Conservation (phyloP, 345 rosid genomes). For the Eucalyptus rudis region DNA sequence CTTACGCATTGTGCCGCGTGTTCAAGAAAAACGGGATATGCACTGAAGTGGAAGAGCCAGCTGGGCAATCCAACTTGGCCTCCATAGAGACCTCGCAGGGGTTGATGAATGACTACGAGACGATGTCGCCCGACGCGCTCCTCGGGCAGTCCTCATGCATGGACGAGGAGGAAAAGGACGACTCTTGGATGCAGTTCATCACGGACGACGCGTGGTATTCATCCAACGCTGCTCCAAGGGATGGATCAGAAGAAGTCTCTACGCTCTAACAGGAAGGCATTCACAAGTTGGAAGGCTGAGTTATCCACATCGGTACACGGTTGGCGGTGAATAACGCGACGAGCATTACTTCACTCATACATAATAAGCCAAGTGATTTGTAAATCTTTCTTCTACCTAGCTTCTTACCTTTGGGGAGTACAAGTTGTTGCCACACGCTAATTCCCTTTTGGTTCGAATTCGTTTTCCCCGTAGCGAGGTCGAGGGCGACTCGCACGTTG, state of each 20-base stretch:
- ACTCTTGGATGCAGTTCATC: constrained; percentile 99
- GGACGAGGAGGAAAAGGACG: constrained; percentile 75
- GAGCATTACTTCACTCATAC: not conserved
- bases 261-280: not conserved
- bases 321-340: not conserved
- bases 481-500: not conserved
- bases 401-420: not conserved
- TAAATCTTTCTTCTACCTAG: not conserved
- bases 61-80: constrained; percentile 32
- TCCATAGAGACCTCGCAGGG: constrained; percentile 25
- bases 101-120: constrained; percentile 19
- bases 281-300: not conserved
- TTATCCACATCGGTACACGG: not conserved
- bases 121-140: constrained; percentile 68
- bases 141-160: constrained; percentile 19
- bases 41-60: constrained; percentile 56
- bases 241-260: not conserved
- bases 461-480: not conserved
- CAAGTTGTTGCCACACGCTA: not conserved
- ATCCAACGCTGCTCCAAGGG: constrained; percentile 11
- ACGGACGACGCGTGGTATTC: constrained; percentile 83
- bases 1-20: constrained; percentile 87
- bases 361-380: not conserved
- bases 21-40: constrained; percentile 89
- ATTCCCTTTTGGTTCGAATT: not conserved